Evolutionary conservation across 140 eudicot genomes (phyloP), one percentile per base, ranked within the genome.

Genomic region (Ambrosia hybrid): DNA sequence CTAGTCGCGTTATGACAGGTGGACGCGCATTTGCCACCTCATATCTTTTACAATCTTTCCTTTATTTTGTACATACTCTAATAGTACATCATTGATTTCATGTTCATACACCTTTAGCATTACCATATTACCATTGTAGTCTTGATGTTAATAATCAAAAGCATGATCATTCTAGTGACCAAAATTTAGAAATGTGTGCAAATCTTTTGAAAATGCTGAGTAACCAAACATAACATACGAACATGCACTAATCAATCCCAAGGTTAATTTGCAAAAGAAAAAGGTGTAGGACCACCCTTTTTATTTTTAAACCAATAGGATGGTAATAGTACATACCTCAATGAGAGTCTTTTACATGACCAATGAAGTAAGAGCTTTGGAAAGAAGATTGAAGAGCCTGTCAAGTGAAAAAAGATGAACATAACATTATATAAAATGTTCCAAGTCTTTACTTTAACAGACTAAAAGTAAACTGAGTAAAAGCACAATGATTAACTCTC

Each of bases 1-100:
- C 78, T 76, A 70, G 69, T 71, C 55, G 66, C 57, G 75, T 73
- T 67, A 73, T 73, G 66, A 79, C 83, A 73, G 71, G 71, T 79
- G 66, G 82, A 12, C 45, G 37, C 41, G 57, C 68, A 13, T 38
- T 34, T 12, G 53, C 51, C 34, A 56, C 82, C 69, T 36, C 46
- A 26, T 57, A 68, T 48, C 79, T 58, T 66, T 57, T 16, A 8
- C 56, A 46, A 57, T 64, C 56, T 38, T 71, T 15, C 67, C 16
- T 51, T 66, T 49, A 33, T 51, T 66, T 49, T 68, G 55, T 49
- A 12, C 48, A 53, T 74, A 51, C 75, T 68, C 57, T 12, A 34
- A 12, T 38, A 38, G 38, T 10, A 67, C 66, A 38, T 52, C 17
- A 55, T 60, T 79, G 21, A 2, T 10, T 11, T 26, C 41, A 30